phyloP scores from a whole-genome alignment of 306 rosid genomes.

The Cicer bijugum region DNA sequence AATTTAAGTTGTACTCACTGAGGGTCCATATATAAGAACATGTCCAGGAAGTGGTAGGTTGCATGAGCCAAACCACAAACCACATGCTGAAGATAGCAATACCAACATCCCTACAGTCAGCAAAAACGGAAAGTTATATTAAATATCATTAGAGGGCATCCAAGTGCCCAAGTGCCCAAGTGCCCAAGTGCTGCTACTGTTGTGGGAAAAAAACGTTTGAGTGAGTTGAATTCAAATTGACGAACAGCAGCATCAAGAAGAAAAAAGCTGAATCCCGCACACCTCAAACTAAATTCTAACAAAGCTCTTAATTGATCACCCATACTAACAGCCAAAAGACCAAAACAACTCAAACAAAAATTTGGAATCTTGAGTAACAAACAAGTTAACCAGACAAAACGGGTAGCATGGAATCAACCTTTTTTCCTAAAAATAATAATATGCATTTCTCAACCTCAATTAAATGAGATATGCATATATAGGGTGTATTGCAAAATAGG shows the following conservation, averaged over 20 bases:
- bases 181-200: constrained; percentile 14
- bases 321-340: constrained; percentile 11
- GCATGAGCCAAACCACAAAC: constrained; percentile 76
- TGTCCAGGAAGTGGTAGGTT: constrained; percentile 88
- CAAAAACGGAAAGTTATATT: constrained; percentile 39
- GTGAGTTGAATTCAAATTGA: constrained; percentile 28
- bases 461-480: not conserved
- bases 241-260: constrained; percentile 27
- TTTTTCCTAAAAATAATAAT: constrained; percentile 22
- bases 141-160: constrained; percentile 36
- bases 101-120: constrained; percentile 70
- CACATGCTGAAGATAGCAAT: constrained; percentile 73
- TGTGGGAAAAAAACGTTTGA: constrained; percentile 6
- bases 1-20: constrained; percentile 66
- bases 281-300: constrained; percentile 32
- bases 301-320: constrained; percentile 17
- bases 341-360: constrained; percentile 28
- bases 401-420: constrained; percentile 28
- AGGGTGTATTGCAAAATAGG: too few species aligned
- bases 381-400: constrained; percentile 37
- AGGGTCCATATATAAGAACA: constrained; percentile 81
- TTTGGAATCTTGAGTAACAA: constrained; percentile 28
- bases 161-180: not conserved
- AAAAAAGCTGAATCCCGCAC: constrained; percentile 38
- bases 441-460: constrained; percentile 34